phyloP scores from a whole-genome alignment of 2,329 filamentous ascomycete genomes.

The Lachnellula arida region DNA sequence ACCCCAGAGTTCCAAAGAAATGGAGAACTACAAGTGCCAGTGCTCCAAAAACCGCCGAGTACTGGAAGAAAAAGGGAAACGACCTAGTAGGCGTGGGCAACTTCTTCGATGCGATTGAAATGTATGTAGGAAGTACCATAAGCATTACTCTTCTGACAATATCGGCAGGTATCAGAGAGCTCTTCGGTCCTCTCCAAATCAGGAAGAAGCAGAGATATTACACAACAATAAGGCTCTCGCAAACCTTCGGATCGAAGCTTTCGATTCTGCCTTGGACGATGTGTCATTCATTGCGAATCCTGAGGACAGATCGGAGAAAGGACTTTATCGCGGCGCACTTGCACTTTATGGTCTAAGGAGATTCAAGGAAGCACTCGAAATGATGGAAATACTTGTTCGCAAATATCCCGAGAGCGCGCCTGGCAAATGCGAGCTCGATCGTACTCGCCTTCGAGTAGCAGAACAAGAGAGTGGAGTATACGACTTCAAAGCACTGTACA shows the following conservation, averaged over 20 bases:
- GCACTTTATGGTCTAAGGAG: slow-evolving; percentile 8
- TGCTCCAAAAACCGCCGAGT: not conserved
- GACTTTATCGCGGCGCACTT: slow-evolving; percentile 7
- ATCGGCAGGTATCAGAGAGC: slow-evolving; percentile 11
- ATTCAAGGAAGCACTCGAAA: slow-evolving; percentile 1
- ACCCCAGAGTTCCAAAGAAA: slow-evolving; percentile 36
- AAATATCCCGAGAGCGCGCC: not conserved
- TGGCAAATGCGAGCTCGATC: not conserved
- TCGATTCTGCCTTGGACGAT: slow-evolving; percentile 29
- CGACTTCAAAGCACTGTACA: slow-evolving; percentile 1
- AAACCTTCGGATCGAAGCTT: slow-evolving; percentile 30
- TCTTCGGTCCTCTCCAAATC: slow-evolving; percentile 20
- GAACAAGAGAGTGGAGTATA: slow-evolving; percentile 1
- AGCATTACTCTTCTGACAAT: not conserved
- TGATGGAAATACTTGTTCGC: not conserved
- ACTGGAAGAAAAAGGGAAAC: slow-evolving; percentile 18
- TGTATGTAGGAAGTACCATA: not conserved
- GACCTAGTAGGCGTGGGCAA: slow-evolving; percentile 16
- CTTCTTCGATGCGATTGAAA: slow-evolving; percentile 22
- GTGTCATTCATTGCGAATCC: slow-evolving; percentile 24
- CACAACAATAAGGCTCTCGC: slow-evolving; percentile 35
- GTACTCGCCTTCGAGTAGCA: not conserved
- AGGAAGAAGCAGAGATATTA: slow-evolving; percentile 28
- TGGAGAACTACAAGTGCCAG: not conserved
- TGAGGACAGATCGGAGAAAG: slow-evolving; percentile 20